Base-by-base conservation (phyloP, 148 eudicot genomes). In the Amaranthus palmeri region DNA sequence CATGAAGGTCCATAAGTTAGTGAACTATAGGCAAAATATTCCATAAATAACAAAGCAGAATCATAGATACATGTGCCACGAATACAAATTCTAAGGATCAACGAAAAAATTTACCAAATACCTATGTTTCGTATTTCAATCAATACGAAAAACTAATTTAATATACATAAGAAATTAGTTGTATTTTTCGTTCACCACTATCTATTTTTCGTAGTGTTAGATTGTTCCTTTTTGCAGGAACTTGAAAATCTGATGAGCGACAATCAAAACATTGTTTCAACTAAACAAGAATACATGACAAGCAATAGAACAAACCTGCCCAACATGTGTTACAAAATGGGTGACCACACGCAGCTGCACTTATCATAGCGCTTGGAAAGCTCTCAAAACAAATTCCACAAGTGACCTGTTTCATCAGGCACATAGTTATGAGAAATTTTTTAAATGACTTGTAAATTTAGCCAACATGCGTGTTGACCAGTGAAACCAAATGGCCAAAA, bases 331-430 rank as follows among this genome's bases (percentile, higher is more conserved):
- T 71, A 69, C 97, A 92, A 78, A 86, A 92, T 13, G 92, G 88
- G 77, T 92, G 97, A 72, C 90, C 97, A 82, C 97, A 92, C n/a
- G 88, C 90, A 76, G 88, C 87, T 67, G 92, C 75, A 78, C 78
- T 73, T 80, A 89, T 79, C 76, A 61, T 78, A 72, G 79, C 80
- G 25, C 74, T 76, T 6, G 92, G 88, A 79, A 79, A 89, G 47
- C 64, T 58, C 68, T 89, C 96, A 80, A 92, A 92, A 81, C 97
- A 92, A 65, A 92, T 92, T 55, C 96, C 92, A 78, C 97, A 91
- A 70, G 86, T 80, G 79, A 86, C 81, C 96, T 91, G 86, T 69
- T 73, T 42, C 55, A 70, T 67, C 5, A 55, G 59, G 62, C 57
- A 65, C 40, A 55, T 40, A 66, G 45, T 44, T 51, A 70, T 74